A percentile compares a stretch with the other conserved stretches of the same genome.
Evolutionary conservation across 176 grass and related monocot species (phyloP).

Genomic region (Bonia amplexicaulis): DNA sequence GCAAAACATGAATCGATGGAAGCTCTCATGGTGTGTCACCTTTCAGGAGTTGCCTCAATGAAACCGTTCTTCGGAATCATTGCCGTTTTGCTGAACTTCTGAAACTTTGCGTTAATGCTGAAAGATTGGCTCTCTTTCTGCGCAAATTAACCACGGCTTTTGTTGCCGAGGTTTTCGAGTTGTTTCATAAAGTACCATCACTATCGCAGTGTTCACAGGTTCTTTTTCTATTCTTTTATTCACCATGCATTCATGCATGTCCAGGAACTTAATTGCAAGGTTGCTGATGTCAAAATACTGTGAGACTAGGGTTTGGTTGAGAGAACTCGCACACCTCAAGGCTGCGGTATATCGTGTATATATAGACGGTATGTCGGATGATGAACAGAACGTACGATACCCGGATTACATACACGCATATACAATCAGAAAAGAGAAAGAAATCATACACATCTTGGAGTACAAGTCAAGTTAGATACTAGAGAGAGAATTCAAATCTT

Average conservation of each 20-base stretch:
- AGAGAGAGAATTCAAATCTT: too few species aligned
- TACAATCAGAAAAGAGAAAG: too few species aligned
- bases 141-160: not conserved
- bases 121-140: not conserved
- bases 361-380: too few species aligned
- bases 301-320: too few species aligned
- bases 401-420: too few species aligned
- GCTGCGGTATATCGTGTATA: too few species aligned
- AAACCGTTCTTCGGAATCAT: conserved; percentile 3
- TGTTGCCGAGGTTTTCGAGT: not conserved
- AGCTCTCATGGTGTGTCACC: conserved; percentile 8
- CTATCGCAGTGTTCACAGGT: not conserved
- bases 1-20: not conserved
- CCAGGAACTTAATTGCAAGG: not conserved
- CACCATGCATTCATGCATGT: not conserved
- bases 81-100: not conserved
- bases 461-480: too few species aligned
- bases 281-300: too few species aligned
- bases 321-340: too few species aligned
- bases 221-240: not conserved
- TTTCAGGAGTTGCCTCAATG: not conserved
- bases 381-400: too few species aligned
- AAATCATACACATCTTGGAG: too few species aligned
- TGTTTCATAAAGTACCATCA: not conserved
- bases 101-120: not conserved